These are phyloP conservation scores for Calonectria henricotiae DNA, from an alignment of 2,329 filamentous ascomycete genomes.

Conservation along the genomic window DNA sequence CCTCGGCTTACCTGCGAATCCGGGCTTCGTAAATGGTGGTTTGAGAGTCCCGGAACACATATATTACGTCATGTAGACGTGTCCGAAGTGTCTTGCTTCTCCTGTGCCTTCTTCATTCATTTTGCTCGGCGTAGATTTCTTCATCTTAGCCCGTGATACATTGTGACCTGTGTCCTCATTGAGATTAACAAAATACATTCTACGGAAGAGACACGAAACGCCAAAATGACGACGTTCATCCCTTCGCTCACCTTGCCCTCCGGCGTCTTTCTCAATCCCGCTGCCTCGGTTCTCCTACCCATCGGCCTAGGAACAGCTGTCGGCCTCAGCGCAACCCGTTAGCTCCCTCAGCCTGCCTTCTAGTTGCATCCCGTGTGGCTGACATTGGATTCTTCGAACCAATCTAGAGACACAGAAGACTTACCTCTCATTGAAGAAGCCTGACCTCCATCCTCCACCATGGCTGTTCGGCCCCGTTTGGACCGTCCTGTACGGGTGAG, in stretches of 20 bases:
- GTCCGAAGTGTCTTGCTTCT: constrained; percentile 9
- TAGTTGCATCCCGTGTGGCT: constrained; percentile 25
- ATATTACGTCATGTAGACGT: constrained; percentile 50
- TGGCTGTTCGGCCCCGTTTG: constrained; percentile 77
- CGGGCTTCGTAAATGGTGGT: not conserved
- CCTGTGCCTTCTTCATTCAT: constrained; percentile 1
- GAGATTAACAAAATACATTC: too few relatives aligned
- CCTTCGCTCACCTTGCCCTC: constrained; percentile 83
- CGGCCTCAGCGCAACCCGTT: constrained; percentile 79
- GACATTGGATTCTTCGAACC: constrained; percentile 5
- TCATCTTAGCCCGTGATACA: not conserved
- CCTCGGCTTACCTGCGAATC: constrained; percentile 29
- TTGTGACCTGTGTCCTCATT: not conserved
- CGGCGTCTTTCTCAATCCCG: constrained; percentile 80
- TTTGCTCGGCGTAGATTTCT: not conserved
- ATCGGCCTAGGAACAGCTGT: constrained; percentile 81
- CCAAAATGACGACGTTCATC: constrained; percentile 84
- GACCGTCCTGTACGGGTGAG: constrained; percentile 76
- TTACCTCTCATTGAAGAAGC: constrained; percentile 79
- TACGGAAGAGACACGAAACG: not conserved
- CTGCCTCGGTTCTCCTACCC: constrained; percentile 83
- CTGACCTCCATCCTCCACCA: constrained; percentile 74
- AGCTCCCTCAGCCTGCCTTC: constrained; percentile 49
- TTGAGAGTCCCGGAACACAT: constrained; percentile 29
- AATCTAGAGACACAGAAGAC: constrained; percentile 72